Conservation (phyloP, 345 rosid species). For the Pugionium dolabratum region DNA sequence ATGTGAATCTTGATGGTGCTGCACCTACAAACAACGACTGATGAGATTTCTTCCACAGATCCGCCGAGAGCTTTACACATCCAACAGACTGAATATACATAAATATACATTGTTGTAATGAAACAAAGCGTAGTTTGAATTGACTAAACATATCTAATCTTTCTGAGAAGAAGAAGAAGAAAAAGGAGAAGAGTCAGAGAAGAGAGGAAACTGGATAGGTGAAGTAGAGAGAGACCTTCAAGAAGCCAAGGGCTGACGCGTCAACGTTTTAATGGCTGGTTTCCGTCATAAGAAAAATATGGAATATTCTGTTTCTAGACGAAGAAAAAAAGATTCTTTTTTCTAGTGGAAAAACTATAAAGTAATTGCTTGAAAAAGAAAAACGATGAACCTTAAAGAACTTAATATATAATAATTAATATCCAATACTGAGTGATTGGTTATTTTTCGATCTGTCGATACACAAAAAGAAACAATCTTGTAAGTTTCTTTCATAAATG, state of each 20-base stretch:
- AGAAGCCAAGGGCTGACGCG: constrained; percentile 38
- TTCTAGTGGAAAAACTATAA: neutral
- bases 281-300: constrained; percentile 1
- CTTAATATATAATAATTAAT: neutral
- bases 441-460: constrained; percentile 17
- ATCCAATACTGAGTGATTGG: constrained; percentile 13
- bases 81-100: neutral
- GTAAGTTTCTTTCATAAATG: constrained; percentile 24
- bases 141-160: neutral
- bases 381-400: constrained; percentile 1
- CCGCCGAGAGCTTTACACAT: constrained; percentile 3
- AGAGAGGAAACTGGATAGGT: constrained; percentile 27
- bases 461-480: neutral
- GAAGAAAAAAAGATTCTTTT: neutral
- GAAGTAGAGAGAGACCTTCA: constrained; percentile 19
- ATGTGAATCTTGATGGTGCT: constrained; percentile 99
- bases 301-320: constrained; percentile 21
- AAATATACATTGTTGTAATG: too few relatives aligned
- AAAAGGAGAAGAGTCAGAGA: neutral
- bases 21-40: constrained; percentile 78
- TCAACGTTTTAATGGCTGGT: constrained; percentile 25
- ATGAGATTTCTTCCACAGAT: constrained; percentile 38
- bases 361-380: neutral
- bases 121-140: too few relatives aligned
- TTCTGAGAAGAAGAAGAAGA: neutral